Evolutionary conservation across 2,329 filamentous ascomycete genomes (phyloP), one percentile per base, ranked within the genome.

Genomic region (Chaetomium sp.): DNA sequence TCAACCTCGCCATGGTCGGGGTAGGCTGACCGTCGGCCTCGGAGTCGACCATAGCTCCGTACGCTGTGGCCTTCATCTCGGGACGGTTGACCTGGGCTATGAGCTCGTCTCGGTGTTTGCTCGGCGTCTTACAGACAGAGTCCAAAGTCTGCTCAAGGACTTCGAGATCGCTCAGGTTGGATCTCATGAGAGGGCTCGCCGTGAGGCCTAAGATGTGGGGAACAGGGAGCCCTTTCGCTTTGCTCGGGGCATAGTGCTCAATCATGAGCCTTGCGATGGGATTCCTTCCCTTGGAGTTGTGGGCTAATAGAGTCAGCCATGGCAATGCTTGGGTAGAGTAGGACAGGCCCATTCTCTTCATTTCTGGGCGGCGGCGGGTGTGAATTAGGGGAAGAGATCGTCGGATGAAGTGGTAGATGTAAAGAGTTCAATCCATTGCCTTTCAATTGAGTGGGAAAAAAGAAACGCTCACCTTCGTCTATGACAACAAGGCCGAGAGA

Each of bases 161-260:
- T 75, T 84, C 78, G 16, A 94, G 79, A 42, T 83, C 83, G 1
- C 79, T 76, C 1, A 82, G 74, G 19, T 82, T 83, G 1, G 83
- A 85, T 62, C 81, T 85, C 68, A 89, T 86, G 3, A 91, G 83
- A 0, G 92, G 92, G 67, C 90, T 96, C 0, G 93, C 93, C 7
- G 90, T 93, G 27, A 97, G 80, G 0, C 92, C 93, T 5, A 97
- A 79, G 31, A 97, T 88, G 23, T 82, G 80, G 0, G 93, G 93
- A 1, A 86, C 75, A 0, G 71, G 57, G 0, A 74, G 65, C 0
- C 79, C 80, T 1, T 63, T 67, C 0, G 61, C 68, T 58, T 81
- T 81, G 21, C 74, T 75, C 31, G 79, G 78, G 67, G 87, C 84
- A 71, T 96, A 96, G 69, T 90, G 89, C 33, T 87, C 78, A 31